phyloP scores from a whole-genome alignment of 2,329 filamentous ascomycete genomes.

The Penicillium sp. region DNA sequence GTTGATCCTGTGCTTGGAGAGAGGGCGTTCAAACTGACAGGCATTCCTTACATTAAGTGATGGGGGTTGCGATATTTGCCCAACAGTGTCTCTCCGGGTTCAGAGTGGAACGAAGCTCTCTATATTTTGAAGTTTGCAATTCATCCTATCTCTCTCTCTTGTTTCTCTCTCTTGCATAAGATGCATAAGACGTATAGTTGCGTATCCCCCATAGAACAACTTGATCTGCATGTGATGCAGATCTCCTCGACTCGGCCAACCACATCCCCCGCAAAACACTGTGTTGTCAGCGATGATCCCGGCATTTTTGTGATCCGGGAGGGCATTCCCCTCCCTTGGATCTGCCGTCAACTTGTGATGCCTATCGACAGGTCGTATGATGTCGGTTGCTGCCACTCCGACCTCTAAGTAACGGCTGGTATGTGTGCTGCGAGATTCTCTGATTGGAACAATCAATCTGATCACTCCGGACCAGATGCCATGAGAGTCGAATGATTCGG shows the following conservation, averaged over 20 bases:
- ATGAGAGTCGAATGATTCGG: constrained; percentile 1
- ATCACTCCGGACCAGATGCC: not conserved
- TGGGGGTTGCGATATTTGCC: not conserved
- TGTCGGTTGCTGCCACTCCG: constrained; percentile 10
- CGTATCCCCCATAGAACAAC: not conserved
- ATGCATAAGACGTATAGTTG: not conserved
- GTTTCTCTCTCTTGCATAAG: too few species aligned
- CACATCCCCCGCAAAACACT: not conserved
- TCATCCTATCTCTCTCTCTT: too few species aligned
- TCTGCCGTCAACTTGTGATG: not conserved
- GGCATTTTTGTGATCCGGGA: not conserved
- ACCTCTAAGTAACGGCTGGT: constrained; percentile 1
- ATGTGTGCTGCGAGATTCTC: not conserved
- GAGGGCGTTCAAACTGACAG: constrained; percentile 49
- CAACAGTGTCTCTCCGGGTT: too few species aligned
- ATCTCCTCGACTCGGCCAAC: constrained; percentile 6
- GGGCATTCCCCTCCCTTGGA: not conserved
- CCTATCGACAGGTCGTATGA: constrained; percentile 14
- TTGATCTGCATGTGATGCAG: constrained; percentile 14
- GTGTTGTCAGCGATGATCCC: constrained; percentile 3
- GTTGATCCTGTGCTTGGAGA: constrained; percentile 45
- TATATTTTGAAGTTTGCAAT: too few species aligned
- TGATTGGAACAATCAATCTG: not conserved
- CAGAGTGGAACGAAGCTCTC: too few species aligned
- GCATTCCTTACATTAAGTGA: constrained; percentile 47